phyloP scores from a whole-genome alignment of 495 filamentous ascomycete species.

The Hypomontagnella submonticulosa region DNA sequence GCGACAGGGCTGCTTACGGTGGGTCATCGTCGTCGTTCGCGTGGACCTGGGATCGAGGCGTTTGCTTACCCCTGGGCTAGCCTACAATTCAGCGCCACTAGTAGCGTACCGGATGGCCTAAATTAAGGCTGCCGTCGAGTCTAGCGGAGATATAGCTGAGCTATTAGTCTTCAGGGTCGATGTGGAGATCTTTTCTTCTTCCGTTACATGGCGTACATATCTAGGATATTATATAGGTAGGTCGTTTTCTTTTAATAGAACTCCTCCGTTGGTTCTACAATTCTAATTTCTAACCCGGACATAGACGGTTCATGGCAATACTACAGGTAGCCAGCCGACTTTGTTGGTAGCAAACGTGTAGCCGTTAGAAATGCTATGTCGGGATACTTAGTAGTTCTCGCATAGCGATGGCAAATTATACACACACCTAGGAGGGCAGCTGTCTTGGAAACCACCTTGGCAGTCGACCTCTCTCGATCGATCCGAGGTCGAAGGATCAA shows the following conservation, averaged over 20 bases:
- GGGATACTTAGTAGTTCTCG: no score
- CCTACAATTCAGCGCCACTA: neutral
- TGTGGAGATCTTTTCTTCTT: no score
- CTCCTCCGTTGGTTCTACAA: no score
- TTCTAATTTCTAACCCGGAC: no score
- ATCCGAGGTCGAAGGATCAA: conserved; percentile 36
- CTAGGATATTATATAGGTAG: no score
- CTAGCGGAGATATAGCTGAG: conserved; percentile 3
- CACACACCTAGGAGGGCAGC: conserved; percentile 8
- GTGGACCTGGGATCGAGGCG: neutral
- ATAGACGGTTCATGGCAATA: no score
- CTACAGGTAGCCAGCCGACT: no score
- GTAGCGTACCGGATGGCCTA: neutral
- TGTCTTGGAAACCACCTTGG: neutral
- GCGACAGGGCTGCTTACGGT: conserved; percentile 12
- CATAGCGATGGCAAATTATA: no score
- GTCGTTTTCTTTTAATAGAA: no score
- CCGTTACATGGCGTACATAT: no score
- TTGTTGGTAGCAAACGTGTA: no score
- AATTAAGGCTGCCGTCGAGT: neutral
- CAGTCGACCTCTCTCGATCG: conserved; percentile 21
- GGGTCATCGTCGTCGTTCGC: neutral
- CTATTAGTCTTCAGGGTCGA: neutral
- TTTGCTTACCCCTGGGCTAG: conserved; percentile 7
- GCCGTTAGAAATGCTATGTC: no score